phyloP scores from a whole-genome alignment of 2,329 filamentous ascomycete genomes.

The Phaeoacremonium minimum region DNA sequence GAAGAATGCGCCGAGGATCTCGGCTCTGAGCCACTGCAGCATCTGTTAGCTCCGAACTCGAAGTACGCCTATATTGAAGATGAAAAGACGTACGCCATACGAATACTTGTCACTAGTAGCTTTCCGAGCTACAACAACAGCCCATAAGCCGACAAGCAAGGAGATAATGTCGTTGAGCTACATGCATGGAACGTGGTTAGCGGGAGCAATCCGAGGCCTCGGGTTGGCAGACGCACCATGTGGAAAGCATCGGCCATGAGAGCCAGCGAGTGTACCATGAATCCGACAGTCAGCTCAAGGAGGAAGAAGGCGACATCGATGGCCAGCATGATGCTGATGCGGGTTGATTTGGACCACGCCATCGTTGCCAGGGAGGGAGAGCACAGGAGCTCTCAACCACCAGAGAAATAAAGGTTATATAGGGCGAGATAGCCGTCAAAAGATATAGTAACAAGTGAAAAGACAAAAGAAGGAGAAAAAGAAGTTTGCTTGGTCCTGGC shows the following conservation, averaged over 20 bases:
- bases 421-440: too few relatives aligned
- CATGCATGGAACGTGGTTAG: slow-evolving; percentile 2
- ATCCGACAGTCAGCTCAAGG: slow-evolving; percentile 79
- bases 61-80: too few relatives aligned
- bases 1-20: slow-evolving; percentile 92
- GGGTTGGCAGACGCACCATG: slow-evolving; percentile 80
- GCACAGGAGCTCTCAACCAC: too few relatives aligned
- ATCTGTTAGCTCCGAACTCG: slow-evolving; percentile 17
- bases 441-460: too few relatives aligned
- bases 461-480: too few relatives aligned
- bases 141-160: slow-evolving; percentile 88
- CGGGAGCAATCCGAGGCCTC: too few relatives aligned
- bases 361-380: slow-evolving; percentile 39
- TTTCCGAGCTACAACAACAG: slow-evolving; percentile 82
- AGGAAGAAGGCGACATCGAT: slow-evolving; percentile 91
- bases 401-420: too few relatives aligned
- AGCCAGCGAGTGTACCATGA: slow-evolving; percentile 85
- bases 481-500: too few relatives aligned
- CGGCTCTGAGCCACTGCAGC: slow-evolving; percentile 84
- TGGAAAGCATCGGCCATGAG: slow-evolving; percentile 97
- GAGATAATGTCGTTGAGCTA: slow-evolving; percentile 97
- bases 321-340: slow-evolving; percentile 87
- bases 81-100: slow-evolving; percentile 67
- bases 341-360: slow-evolving; percentile 87
- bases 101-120: slow-evolving; percentile 89